Percentiles rank a stretch among this genome's conserved stretches.
These are phyloP conservation scores for Mycena floridula DNA, from an alignment of 768 basidiomycete genomes.

Conservation along the genomic window DNA sequence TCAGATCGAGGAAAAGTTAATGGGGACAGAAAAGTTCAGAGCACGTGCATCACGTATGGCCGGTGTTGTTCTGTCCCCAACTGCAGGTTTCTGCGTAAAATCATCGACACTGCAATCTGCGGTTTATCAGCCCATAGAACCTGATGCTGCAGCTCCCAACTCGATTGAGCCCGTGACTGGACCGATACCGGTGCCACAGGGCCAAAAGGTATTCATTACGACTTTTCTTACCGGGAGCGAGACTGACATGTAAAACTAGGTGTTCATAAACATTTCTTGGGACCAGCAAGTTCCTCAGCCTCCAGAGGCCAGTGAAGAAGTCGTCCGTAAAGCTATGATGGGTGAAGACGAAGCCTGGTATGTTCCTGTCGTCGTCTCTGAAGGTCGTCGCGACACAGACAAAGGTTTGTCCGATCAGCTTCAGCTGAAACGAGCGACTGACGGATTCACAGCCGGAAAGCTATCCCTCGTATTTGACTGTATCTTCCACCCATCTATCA, in stretches of 20 bases:
- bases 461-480: conserved; percentile 69
- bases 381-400: conserved; percentile 55
- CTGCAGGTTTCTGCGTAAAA: conserved; percentile 70
- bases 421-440: neutral
- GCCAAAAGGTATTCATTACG: conserved; percentile 60
- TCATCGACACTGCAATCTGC: conserved; percentile 38
- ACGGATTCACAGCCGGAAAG: conserved; percentile 50
- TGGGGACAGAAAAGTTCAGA: too few relatives aligned
- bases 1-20: neutral
- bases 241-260: too few relatives aligned
- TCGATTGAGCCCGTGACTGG: conserved; percentile 20
- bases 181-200: conserved; percentile 33
- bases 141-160: conserved; percentile 10
- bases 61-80: conserved; percentile 37
- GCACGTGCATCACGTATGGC: too few relatives aligned
- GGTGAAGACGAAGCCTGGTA: conserved; percentile 50
- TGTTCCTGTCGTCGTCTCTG: conserved; percentile 69
- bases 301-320: conserved; percentile 52
- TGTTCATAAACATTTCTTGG: conserved; percentile 73
- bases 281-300: conserved; percentile 64
- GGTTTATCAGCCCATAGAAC: conserved; percentile 21
- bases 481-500: conserved; percentile 54
- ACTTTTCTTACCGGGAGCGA: too few relatives aligned
- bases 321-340: conserved; percentile 51
- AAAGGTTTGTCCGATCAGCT: conserved; percentile 44